A percentile compares a stretch with the other conserved stretches of the same genome.
Evolutionary conservation across 2,329 filamentous ascomycete genomes (phyloP).

Genomic region (Botrytis tulipae): DNA sequence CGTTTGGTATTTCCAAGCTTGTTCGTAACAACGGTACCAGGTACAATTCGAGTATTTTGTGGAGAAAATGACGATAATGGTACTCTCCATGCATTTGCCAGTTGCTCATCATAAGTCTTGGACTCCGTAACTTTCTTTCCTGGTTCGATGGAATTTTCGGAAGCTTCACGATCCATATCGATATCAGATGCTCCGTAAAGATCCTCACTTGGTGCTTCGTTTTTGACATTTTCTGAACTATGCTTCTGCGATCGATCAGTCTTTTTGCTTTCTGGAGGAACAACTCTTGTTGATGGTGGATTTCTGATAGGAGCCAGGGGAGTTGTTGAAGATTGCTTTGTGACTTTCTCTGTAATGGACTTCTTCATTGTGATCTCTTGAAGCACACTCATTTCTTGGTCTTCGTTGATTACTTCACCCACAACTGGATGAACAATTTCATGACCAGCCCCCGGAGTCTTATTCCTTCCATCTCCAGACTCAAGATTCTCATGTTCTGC

Average conservation of each 20-base stretch:
- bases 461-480: neutral
- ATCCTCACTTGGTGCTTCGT: neutral
- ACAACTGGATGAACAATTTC: neutral
- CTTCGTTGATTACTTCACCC: neutral
- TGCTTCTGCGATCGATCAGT: neutral
- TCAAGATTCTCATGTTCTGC: neutral
- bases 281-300: neutral
- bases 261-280: neutral
- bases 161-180: neutral
- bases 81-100: neutral
- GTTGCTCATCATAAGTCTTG: neutral
- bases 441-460: neutral
- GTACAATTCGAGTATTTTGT: neutral
- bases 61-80: neutral
- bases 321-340: neutral
- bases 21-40: neutral
- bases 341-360: fast-evolving
- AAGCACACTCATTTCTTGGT: neutral
- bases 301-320: neutral
- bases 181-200: neutral
- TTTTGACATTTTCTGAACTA: neutral
- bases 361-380: neutral
- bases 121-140: neutral
- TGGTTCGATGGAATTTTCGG: neutral
- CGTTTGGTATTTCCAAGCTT: neutral